Percentiles rank a stretch among this genome's conserved stretches.
Evolutionary conservation across 257 asterid genomes (phyloP).

Genomic region (Scutellaria minor): DNA sequence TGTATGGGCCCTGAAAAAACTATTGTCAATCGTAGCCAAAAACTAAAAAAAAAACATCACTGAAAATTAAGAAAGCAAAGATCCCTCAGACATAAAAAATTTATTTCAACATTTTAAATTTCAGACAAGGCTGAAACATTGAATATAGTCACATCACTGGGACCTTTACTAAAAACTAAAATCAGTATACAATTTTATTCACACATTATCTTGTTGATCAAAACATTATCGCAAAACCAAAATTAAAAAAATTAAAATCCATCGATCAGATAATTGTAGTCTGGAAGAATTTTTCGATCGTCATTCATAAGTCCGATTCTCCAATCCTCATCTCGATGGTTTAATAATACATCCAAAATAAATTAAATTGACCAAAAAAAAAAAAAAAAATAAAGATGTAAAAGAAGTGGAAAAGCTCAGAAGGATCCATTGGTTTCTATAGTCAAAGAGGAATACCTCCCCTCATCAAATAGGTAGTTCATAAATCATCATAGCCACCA

Average conservation of each 20-base stretch:
- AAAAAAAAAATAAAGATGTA: neutral
- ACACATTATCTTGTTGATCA: too few relatives aligned
- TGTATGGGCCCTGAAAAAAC: too few relatives aligned
- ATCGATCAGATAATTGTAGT: slow-evolving; percentile 90
- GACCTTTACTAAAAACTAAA: neutral
- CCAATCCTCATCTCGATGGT: slow-evolving; percentile 57
- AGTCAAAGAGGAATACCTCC: slow-evolving; percentile 55
- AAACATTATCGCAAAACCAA: neutral
- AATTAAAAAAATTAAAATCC: slow-evolving; percentile 20
- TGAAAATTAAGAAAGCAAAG: too few relatives aligned
- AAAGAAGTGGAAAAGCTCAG: slow-evolving; percentile 51
- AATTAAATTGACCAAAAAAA: neutral
- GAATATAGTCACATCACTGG: slow-evolving; percentile 22
- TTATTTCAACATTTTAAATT: slow-evolving; percentile 28
- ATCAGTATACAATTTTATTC: neutral
- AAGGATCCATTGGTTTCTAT: slow-evolving; percentile 93
- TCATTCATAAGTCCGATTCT: slow-evolving; percentile 50
- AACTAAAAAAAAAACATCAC: too few relatives aligned
- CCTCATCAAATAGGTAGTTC: slow-evolving; percentile 84
- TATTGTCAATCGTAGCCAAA: too few relatives aligned
- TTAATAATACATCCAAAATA: neutral
- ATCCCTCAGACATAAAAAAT: slow-evolving; percentile 36
- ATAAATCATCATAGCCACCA: slow-evolving; percentile 62
- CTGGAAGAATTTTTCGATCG: slow-evolving; percentile 60
- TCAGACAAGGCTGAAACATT: slow-evolving; percentile 53